Evolutionary conservation across 192 early-diverging fungal genomes (phyloP).

Genomic region (Phycomyces nitens): DNA sequence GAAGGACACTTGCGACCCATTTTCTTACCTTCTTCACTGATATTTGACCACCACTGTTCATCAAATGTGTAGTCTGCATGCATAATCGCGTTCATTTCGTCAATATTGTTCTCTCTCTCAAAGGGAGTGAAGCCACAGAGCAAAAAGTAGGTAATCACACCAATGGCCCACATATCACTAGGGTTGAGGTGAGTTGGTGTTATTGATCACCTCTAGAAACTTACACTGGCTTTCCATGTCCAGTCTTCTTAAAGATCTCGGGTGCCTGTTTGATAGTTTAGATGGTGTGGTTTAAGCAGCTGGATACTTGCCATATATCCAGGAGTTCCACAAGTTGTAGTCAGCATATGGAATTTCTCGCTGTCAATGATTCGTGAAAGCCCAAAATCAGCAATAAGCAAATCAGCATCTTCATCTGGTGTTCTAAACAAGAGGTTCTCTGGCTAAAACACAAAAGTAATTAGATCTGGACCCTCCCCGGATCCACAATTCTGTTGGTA

Average conservation of each 20-base stretch:
- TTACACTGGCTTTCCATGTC: constrained; percentile 71
- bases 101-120: constrained; percentile 47
- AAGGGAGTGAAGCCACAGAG: constrained; percentile 75
- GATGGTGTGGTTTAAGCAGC: neutral
- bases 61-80: constrained; percentile 61
- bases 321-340: constrained; percentile 73
- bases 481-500: too few species aligned
- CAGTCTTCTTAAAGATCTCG: constrained; percentile 54
- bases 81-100: constrained; percentile 58
- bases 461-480: too few species aligned
- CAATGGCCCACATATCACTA: constrained; percentile 77
- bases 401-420: constrained; percentile 49
- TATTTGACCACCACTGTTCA: constrained; percentile 61
- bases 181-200: too few species aligned
- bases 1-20: too few species aligned
- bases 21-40: constrained; percentile 50
- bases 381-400: constrained; percentile 84
- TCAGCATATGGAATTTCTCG: constrained; percentile 55
- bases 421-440: constrained; percentile 77
- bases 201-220: constrained; percentile 4
- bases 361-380: constrained; percentile 64
- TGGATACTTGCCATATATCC: constrained; percentile 65
- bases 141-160: constrained; percentile 73
- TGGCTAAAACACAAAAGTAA: too few species aligned
- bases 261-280: constrained; percentile 43